phyloP scores from a whole-genome alignment of 441 rosid species.

The Hypseocharis bilobata region DNA sequence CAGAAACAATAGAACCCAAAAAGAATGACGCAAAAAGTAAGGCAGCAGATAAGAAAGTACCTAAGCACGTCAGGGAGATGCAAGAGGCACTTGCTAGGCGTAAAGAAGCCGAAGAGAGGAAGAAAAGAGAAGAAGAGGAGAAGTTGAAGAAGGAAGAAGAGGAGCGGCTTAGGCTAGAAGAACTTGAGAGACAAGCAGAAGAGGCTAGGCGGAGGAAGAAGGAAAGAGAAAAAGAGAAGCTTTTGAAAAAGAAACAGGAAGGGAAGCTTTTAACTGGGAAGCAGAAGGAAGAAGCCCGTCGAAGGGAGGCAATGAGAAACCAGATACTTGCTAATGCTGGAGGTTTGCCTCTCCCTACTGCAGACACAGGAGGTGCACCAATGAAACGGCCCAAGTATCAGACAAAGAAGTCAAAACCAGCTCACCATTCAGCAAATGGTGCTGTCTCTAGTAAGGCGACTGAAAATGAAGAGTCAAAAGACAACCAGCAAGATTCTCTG shows the following conservation, averaged over 20 bases:
- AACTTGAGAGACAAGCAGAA: slow-evolving; percentile 84
- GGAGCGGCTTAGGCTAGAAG: slow-evolving; percentile 75
- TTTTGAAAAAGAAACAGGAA: slow-evolving; percentile 73
- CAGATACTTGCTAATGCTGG: slow-evolving; percentile 58
- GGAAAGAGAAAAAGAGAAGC: slow-evolving; percentile 84
- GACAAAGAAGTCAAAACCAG: slow-evolving; percentile 62
- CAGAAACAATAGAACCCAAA: slow-evolving; percentile 40
- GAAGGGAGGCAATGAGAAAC: slow-evolving; percentile 75
- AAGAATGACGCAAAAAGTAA: slow-evolving; percentile 69
- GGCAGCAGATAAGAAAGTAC: slow-evolving; percentile 72
- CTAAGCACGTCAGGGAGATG: slow-evolving; percentile 94
- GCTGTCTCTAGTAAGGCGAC: slow-evolving; percentile 37
- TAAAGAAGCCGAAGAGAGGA: slow-evolving; percentile 71
- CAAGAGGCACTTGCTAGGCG: slow-evolving; percentile 81
- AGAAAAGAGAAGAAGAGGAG: slow-evolving; percentile 81
- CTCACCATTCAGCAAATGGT: slow-evolving; percentile 55
- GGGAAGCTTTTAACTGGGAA: slow-evolving; percentile 81
- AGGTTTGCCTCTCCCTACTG: slow-evolving; percentile 32
- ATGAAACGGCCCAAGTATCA: slow-evolving; percentile 70
- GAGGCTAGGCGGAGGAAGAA: slow-evolving; percentile 81
- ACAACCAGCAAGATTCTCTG: slow-evolving; percentile 31
- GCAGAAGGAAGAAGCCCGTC: slow-evolving; percentile 80
- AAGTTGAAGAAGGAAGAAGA: slow-evolving; percentile 80
- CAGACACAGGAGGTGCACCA: slow-evolving; percentile 46
- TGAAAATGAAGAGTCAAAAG: slow-evolving; percentile 39